Conservation (phyloP, 1,284 basidiomycete species). For the Somion occarium region DNA sequence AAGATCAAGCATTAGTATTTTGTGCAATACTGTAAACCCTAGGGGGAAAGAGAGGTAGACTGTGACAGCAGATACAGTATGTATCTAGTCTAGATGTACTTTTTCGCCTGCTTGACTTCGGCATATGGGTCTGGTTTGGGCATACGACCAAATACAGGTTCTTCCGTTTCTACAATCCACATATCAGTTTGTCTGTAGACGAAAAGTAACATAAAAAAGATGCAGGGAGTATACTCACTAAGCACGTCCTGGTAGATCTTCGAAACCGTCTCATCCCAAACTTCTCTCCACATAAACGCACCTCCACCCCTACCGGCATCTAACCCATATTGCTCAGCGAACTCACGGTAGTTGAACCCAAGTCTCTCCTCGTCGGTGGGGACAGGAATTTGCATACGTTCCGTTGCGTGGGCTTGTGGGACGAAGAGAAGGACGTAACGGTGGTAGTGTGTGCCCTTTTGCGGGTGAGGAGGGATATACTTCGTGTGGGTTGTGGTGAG, state of each 20-base stretch:
- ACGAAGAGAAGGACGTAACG: constrained; percentile 78
- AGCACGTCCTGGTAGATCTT: constrained; percentile 64
- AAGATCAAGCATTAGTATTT: background rate
- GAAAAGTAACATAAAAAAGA: constrained; percentile 5
- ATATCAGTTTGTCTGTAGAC: constrained; percentile 10
- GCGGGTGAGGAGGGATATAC: constrained; percentile 87
- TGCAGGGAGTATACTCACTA: constrained; percentile 42
- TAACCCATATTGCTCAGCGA: constrained; percentile 52
- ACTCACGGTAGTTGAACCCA: constrained; percentile 64
- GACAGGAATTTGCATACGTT: constrained; percentile 35
- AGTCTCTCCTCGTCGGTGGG: constrained; percentile 37
- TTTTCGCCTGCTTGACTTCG: constrained; percentile 48
- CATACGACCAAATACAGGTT: constrained; percentile 60
- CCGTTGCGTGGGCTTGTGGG: constrained; percentile 48
- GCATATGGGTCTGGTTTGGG: constrained; percentile 50
- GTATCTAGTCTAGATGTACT: constrained; percentile 31
- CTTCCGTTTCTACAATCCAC: constrained; percentile 56
- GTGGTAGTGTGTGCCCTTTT: constrained; percentile 81
- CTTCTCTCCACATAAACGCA: constrained; percentile 79
- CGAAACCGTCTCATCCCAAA: constrained; percentile 69
- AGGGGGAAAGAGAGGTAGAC: background rate
- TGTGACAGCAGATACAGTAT: background rate
- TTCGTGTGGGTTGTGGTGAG: constrained; percentile 49
- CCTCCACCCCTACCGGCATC: constrained; percentile 57
- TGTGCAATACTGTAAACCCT: background rate